Base-by-base conservation (phyloP, 164 flowering plant species). In the Nymphaea thermarum region DNA sequence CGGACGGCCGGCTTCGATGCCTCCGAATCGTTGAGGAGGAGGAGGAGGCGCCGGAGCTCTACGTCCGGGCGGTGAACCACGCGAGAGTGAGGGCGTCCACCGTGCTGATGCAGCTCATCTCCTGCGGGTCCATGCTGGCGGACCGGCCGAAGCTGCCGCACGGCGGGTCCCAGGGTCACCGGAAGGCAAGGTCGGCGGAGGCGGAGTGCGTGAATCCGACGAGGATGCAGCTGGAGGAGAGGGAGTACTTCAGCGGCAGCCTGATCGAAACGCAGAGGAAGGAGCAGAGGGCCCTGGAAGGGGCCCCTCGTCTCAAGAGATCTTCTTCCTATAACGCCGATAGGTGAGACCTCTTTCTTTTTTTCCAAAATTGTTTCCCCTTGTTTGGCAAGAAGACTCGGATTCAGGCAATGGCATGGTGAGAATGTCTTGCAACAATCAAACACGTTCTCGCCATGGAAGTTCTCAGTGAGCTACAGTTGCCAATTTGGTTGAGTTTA, bases 191-290 rank as follows among this genome's bases (percentile, higher is more conserved):
- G 5, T 43, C 6, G 60, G 60, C 63, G 66, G 53, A 66, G 66
- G 64, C 75, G 53, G 12, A 15, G 71, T 53, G 55, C 76, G 68
- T 61, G 42, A 25, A 7, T 65, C 70, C 65, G 70, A 65, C 72
- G 84, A 69, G 66, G 71, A 63, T 64, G 65, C 73, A 18, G 72
- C 53, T 85, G 76, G 98, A 87, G 74, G 95, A 86, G 67, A 88
- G 89, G 64, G 96, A 91, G 77, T 91, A 89, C 66, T 94, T 91
- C 69, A 94, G 98, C 64, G 98, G 98, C 64, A 91, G 95, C 79
- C 79, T 94, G 73, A 74, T 94, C 55, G 94, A 91, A 83, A 85
- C 86, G 6, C 82, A 82, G 69, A 25, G 36, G 36, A 90, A 85
- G 62, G 81, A 78, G 12, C 17, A 15, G 4, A 70, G 42, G 18